phyloP scores from a whole-genome alignment of 2,329 filamentous ascomycete species.

The Dryadomyces quercus-mongolicae region DNA sequence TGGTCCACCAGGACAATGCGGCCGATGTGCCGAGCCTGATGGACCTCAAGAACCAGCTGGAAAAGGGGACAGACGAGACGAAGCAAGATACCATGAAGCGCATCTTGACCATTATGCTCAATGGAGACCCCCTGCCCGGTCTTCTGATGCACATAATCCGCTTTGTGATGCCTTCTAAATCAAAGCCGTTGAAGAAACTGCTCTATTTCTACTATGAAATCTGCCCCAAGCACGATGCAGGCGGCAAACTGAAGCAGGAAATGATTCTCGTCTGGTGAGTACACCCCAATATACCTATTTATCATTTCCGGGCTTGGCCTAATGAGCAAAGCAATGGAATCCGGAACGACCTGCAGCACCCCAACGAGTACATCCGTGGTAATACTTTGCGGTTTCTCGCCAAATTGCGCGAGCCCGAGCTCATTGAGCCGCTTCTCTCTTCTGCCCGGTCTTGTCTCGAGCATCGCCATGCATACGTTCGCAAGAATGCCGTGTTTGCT shows the following conservation, averaged over 20 bases:
- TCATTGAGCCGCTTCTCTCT: constrained; percentile 90
- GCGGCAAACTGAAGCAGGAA: constrained; percentile 95
- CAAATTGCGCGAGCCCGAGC: constrained; percentile 89
- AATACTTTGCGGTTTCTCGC: constrained; percentile 97
- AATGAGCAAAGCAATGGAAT: constrained; percentile 70
- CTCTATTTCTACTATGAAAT: constrained; percentile 99
- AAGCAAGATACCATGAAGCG: constrained; percentile 95
- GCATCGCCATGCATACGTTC: constrained; percentile 92
- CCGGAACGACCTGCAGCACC: constrained; percentile 89
- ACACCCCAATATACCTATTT: neutral
- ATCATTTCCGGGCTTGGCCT: constrained; percentile 8
- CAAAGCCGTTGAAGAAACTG: constrained; percentile 92
- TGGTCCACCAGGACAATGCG: constrained; percentile 96
- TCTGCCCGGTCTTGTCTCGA: constrained; percentile 87
- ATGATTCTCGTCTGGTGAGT: constrained; percentile 96
- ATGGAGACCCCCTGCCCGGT: constrained; percentile 89
- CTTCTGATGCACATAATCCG: constrained; percentile 99
- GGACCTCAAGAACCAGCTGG: constrained; percentile 83
- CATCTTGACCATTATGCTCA: constrained; percentile 94
- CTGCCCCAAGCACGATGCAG: constrained; percentile 86
- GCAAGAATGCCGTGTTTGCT: constrained; percentile 95
- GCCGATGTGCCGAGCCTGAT: constrained; percentile 83
- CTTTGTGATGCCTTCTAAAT: constrained; percentile 98
- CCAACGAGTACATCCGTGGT: constrained; percentile 96
- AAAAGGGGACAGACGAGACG: constrained; percentile 85